Evolutionary conservation across 495 filamentous ascomycete genomes (phyloP), one percentile per base, ranked within the genome.

Genomic region (Hypoxylon fragiforme): DNA sequence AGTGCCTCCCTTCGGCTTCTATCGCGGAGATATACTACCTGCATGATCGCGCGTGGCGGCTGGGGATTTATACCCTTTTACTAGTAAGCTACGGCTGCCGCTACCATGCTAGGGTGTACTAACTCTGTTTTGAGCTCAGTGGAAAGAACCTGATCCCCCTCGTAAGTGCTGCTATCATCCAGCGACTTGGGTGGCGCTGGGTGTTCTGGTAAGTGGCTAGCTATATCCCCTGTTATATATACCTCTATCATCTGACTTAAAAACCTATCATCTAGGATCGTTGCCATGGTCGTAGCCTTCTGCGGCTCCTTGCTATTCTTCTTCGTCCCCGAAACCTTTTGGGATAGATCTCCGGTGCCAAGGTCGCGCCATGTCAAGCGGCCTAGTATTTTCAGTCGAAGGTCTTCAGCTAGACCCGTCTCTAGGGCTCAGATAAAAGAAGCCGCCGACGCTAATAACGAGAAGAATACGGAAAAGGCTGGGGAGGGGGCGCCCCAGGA

Each of bases 11-110:
- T 0, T 95, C 91, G 2, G 94, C 94, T 9, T 95, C 91, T 0
- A 91, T 97, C 55, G 91, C 92, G 6, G 94, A 98, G 69, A 97
- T 97, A 55, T 98, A 90, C 74, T 97, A 96, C 65, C 75, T 97
- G 13, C 94, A 97, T 56, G 94, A 97, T 72, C 78, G 92, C 34
- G 94, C 94, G 1, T 97, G 92, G 64, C 86, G 94, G 7, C 82
- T 98, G 26, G 94, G 94, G n/a, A 91, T 97, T 15, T 98, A 98
- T 66, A 96, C 92, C 0, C 71, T 98, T 8, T 70, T 97, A 2
- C 77, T 97, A n/a, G n/a, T n/a, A n/a, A n/a, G n/a, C n/a, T n/a
- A n/a, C n/a, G n/a, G n/a, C n/a, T n/a, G n/a, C n/a, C n/a, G 4
- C 24, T 9, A 28, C 24, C 24, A 28, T 9, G 4, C 24, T 28